Evolutionary conservation across 345 rosid species (phyloP).

Genomic region (Lenwebbia sp.): DNA sequence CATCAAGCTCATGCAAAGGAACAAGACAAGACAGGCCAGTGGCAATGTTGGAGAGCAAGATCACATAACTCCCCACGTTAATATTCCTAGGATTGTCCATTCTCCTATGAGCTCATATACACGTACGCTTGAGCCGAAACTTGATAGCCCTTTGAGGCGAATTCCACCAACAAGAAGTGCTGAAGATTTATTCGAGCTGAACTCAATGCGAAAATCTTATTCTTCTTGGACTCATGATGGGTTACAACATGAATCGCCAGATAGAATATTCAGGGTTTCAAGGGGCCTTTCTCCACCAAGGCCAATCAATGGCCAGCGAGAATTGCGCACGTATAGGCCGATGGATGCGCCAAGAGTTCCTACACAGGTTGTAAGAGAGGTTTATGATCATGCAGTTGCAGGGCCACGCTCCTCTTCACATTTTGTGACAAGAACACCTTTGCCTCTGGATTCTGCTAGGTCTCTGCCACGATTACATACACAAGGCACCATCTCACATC

Average conservation of each 20-base stretch:
- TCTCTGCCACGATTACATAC: conserved; percentile 1
- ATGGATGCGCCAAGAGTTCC: conserved; percentile 2
- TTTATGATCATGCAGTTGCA: background rate
- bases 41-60: background rate
- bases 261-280: background rate
- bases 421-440: background rate
- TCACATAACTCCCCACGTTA: background rate
- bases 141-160: conserved; percentile 9
- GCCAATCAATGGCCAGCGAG: conserved; percentile 8
- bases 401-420: background rate
- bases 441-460: conserved; percentile 3
- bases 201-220: conserved; percentile 7
- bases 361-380: background rate
- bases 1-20: conserved; percentile 17
- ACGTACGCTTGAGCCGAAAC: conserved; percentile 2
- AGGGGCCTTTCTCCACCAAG: conserved; percentile 6
- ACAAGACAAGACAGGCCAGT: conserved; percentile 4
- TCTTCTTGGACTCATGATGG: conserved; percentile 6
- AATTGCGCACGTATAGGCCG: conserved; percentile 2
- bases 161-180: conserved; percentile 1
- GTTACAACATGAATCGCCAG: conserved; percentile 19
- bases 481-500: conserved; percentile 5
- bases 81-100: conserved; percentile 2
- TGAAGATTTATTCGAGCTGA: conserved; percentile 1
- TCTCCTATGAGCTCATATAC: background rate